Base-by-base conservation (phyloP, 129 eudicot species). In the Apium graveolens region DNA sequence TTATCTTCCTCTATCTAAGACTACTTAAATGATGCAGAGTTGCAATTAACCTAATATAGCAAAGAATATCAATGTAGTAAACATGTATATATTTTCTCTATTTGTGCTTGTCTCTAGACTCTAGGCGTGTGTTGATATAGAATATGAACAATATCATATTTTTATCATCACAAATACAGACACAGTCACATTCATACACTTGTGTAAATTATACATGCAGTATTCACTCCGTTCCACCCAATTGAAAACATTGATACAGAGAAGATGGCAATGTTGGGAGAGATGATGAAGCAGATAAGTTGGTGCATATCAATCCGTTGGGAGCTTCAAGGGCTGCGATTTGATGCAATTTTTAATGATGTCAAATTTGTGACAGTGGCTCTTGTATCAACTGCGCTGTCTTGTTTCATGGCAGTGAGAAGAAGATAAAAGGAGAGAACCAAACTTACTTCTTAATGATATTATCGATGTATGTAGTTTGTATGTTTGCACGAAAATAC, bases 271-370 rank as follows among this genome's bases (percentile, higher is more conserved):
- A 49, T 60, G 0, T 29, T 79, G 79, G 9, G 17, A 16, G 63
- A 24, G 80, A 68, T 83, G 71, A 2, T 83, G 18, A 24, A 66
- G 71, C 51, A 71, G 17, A 2, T 83, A 35, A 37, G 77, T 39
- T 18, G 53, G 27, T 68, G 60, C 48, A 41, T 69, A 27, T 46
- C 83, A 7, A 74, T 72, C 13, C 46, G 80, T 1, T 83, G 86
- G 86, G 73, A 79, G 11, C 77, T 79, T n/a, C 86, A 75, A 43
- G 86, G 76, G 11, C 75, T 83, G 80, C 69, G 86, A 2, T 79
- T 79, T 38, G 43, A 66, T 4, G 80, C 69, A 21, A n/a, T 79
- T 4, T 66, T 39, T 68, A 73, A 75, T 39, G 86, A 83, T 35
- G 21, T 79, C 9, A 49, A 44, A 18, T 75, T 0, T 24, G 9